Percentiles rank a stretch among this genome's conserved stretches.
phyloP scores from a whole-genome alignment of 768 basidiomycete species.

The Neoboletus subvelutipes region DNA sequence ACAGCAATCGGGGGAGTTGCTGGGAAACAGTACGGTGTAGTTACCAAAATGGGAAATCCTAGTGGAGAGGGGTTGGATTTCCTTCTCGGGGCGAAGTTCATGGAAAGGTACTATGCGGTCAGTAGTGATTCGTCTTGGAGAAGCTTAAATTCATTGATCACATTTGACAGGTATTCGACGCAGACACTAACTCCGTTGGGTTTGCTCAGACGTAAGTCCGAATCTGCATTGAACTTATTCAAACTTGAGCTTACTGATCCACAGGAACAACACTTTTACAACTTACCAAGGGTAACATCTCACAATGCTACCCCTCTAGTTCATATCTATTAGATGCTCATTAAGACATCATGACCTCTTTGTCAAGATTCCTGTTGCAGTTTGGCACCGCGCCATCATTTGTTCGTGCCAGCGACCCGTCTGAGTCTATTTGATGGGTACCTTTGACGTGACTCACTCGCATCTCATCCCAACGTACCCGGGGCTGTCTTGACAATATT shows the following conservation, averaged over 20 bases:
- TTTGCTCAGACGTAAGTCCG: conserved; percentile 25
- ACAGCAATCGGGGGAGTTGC: conserved; percentile 6
- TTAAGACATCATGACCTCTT: too few relatives aligned
- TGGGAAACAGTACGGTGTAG: conserved; percentile 11
- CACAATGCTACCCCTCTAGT: not conserved
- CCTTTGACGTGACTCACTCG: too few relatives aligned
- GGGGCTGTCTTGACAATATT: too few relatives aligned
- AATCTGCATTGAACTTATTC: not conserved
- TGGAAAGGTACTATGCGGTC: conserved; percentile 6
- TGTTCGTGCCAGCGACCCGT: too few relatives aligned
- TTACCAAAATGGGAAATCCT: not conserved
- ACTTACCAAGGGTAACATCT: not conserved
- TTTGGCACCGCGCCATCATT: too few relatives aligned
- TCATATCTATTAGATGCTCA: not conserved
- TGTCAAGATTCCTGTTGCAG: too few relatives aligned
- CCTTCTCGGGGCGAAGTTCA: not conserved
- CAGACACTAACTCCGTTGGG: conserved; percentile 16
- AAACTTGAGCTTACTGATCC: not conserved
- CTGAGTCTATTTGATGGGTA: too few relatives aligned
- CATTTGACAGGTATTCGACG: conserved; percentile 20
- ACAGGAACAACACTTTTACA: conserved; percentile 24
- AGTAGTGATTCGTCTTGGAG: not conserved
- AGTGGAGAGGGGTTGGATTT: not conserved
- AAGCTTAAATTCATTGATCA: not conserved
- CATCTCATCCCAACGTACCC: too few relatives aligned